These are phyloP conservation scores for Drosera spatulata DNA, from an alignment of 179 eudicot species.

Conservation along the genomic window DNA sequence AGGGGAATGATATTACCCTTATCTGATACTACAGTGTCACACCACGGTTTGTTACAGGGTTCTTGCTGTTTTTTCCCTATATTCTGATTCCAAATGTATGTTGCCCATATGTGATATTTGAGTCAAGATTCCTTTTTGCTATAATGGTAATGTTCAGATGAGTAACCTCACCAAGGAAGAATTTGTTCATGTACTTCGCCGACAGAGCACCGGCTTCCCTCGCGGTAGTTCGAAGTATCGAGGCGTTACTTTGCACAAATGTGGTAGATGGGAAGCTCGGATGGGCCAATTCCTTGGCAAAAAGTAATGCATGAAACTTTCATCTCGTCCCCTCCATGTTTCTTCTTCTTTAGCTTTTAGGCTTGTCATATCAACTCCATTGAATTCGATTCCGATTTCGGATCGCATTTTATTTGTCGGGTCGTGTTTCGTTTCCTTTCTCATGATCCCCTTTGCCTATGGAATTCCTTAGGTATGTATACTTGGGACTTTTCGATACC, in stretches of 20 bases:
- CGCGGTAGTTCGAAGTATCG: slow-evolving; percentile 91
- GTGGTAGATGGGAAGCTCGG: slow-evolving; percentile 99
- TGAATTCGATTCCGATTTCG: neutral
- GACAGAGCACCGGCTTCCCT: slow-evolving; percentile 92
- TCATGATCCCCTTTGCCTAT: neutral
- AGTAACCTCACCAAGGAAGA: slow-evolving; percentile 78
- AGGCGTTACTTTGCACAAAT: slow-evolving; percentile 93
- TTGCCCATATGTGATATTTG: slow-evolving; percentile 1
- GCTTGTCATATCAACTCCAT: no score
- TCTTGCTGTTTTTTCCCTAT: slow-evolving; percentile 6
- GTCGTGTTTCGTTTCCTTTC: neutral
- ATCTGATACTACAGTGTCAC: neutral
- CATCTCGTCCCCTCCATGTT: no score
- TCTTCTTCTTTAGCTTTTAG: no score
- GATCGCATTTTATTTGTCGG: neutral
- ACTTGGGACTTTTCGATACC: slow-evolving; percentile 79
- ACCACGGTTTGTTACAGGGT: neutral
- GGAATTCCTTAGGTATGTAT: slow-evolving; percentile 50
- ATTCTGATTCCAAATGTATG: slow-evolving; percentile 15
- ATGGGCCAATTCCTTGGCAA: slow-evolving; percentile 97
- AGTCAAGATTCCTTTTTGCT: neutral
- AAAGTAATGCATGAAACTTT: slow-evolving; percentile 30
- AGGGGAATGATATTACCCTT: neutral
- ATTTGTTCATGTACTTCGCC: slow-evolving; percentile 80
- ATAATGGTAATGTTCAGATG: slow-evolving; percentile 39